Evolutionary conservation across 805 yeast species (phyloP).

Genomic region (Komagataella pastoris): DNA sequence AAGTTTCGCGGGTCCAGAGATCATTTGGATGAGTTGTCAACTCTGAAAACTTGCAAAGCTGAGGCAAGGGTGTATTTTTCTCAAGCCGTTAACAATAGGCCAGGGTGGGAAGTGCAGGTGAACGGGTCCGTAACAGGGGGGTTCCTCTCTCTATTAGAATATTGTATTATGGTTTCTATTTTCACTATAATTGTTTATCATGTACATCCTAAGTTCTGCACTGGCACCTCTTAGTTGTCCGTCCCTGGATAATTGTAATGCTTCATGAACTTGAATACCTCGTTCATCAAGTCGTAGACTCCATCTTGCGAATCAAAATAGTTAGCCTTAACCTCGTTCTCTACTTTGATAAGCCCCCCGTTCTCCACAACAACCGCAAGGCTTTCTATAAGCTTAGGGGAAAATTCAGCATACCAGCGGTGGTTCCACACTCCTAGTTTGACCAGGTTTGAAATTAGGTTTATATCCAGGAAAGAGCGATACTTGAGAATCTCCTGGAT

Average conservation of each 20-base stretch:
- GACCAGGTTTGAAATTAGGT: conserved; percentile 55
- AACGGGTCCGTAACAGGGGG: neutral
- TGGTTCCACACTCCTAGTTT: conserved; percentile 94
- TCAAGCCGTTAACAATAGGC: neutral
- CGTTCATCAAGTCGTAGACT: conserved; percentile 41
- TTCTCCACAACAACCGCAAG: conserved; percentile 51
- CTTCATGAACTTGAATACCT: conserved; percentile 32
- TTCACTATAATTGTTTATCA: neutral
- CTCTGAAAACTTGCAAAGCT: neutral
- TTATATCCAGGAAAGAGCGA: conserved; percentile 31
- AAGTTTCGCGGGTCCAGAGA: neutral
- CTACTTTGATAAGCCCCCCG: conserved; percentile 70
- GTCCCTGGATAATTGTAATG: conserved; percentile 15
- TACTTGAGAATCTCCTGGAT: conserved; percentile 18
- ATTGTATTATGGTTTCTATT: neutral
- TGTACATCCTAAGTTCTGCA: neutral
- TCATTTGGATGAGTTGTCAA: neutral
- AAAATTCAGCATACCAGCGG: conserved; percentile 91
- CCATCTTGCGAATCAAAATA: conserved; percentile 44
- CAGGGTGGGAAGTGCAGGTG: no score
- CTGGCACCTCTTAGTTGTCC: neutral
- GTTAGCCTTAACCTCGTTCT: conserved; percentile 55
- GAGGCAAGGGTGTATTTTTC: neutral
- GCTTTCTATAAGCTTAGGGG: conserved; percentile 49
- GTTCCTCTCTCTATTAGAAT: neutral